Evolutionary conservation across 1,139 yeast genomes (phyloP).

Genomic region (Geotrichum phurueaensis): DNA sequence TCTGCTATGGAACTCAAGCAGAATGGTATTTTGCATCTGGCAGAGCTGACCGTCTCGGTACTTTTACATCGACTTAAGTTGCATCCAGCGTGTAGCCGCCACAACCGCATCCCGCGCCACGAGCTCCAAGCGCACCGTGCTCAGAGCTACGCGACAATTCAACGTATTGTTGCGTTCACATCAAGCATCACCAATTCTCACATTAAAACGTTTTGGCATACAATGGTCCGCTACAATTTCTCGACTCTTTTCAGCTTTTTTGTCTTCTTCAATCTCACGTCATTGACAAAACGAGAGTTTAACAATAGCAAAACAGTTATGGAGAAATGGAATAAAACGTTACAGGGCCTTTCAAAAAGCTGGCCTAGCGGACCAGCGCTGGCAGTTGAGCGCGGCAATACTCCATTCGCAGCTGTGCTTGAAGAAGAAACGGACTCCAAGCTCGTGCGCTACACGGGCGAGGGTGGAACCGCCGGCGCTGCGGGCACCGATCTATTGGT

Average conservation of each 20-base stretch:
- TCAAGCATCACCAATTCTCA: slow-evolving; percentile 36
- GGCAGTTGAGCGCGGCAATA: slow-evolving; percentile 33
- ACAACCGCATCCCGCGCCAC: slow-evolving; percentile 20
- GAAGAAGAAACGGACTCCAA: neutral
- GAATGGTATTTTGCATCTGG: slow-evolving; percentile 22
- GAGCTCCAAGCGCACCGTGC: slow-evolving; percentile 24
- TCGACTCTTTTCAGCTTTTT: slow-evolving; percentile 35
- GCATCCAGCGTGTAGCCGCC: slow-evolving; percentile 20
- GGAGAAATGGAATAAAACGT: slow-evolving; percentile 32
- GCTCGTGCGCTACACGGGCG: neutral
- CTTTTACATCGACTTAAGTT: slow-evolving; percentile 29
- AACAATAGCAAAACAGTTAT: slow-evolving; percentile 28
- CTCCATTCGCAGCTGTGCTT: slow-evolving; percentile 31
- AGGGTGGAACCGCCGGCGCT: neutral
- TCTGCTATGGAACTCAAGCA: slow-evolving; percentile 24
- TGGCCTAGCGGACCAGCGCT: slow-evolving; percentile 38
- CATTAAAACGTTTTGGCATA: slow-evolving; percentile 36
- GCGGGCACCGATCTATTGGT: neutral
- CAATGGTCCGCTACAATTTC: slow-evolving; percentile 32
- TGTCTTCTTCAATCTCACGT: slow-evolving; percentile 31
- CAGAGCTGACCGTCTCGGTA: slow-evolving; percentile 32
- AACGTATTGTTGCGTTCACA: slow-evolving; percentile 30
- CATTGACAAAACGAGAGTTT: slow-evolving; percentile 29
- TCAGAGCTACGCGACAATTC: slow-evolving; percentile 30
- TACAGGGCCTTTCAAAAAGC: slow-evolving; percentile 28